Base-by-base conservation (phyloP, 2,329 filamentous ascomycete genomes). In the Colletotrichum incanum region DNA sequence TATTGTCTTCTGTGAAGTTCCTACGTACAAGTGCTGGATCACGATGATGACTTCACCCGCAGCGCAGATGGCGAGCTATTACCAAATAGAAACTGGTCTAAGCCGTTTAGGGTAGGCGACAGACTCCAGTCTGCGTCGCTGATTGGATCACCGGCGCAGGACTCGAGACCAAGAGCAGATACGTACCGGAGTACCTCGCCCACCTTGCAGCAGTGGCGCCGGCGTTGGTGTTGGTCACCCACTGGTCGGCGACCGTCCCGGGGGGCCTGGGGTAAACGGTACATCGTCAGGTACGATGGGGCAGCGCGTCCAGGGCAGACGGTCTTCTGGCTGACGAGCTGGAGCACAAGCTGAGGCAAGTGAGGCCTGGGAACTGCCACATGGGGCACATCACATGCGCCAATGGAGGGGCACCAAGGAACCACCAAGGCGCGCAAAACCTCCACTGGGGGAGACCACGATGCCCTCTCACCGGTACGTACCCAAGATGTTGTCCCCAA, bases 1-100 rank as follows among this genome's bases (percentile, higher is more conserved):
- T 41, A 52, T 31, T 50, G 50, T 56, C 43, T 37, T 60, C 45
- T 37, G 50, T 63, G 41, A 45, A 47, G 50, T 62, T 47, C 47
- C 59, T 20, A 56, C 58, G 26, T 52, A 52, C n/a, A 43, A 50
- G 41, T 62, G 31, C 20, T 62, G 49, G 73, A 74, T 74, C 73
- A 73, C 67, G 73, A 74, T 73, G 67, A 74, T 72, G 73, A 73
- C 73, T 72, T 74, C 73, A 73, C 71, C 62, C 66, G 59, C 67
- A 74, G 64, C 60, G 67, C 50, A 41, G 37, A 54, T 66, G 67
- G 39, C 43, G 43, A 62, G 45, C 64, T 74, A 74, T 73, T 73
- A 74, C 71, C 50, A 74, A 74, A 72, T 67, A 49, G 34, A 59
- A 52, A 64, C 49, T 8, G 9, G 14, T 14, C 62, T 73, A 74